Evolutionary conservation across 805 yeast species (phyloP).

Genomic region (Tetrapisispora arboricola): DNA sequence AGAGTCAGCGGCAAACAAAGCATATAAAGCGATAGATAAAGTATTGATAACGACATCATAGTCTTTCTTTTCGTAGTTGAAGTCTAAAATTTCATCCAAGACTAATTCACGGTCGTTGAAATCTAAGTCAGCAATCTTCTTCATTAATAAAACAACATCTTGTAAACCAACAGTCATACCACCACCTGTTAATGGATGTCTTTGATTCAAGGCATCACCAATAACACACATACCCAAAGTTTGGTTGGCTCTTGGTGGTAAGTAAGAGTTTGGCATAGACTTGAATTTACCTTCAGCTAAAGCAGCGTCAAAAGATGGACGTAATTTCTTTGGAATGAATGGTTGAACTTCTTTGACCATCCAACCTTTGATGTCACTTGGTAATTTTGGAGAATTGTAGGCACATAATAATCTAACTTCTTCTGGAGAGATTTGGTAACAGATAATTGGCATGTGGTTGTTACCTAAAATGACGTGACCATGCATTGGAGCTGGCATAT

Average conservation of each 20-base stretch:
- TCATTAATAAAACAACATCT: constrained; percentile 64
- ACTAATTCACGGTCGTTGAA: constrained; percentile 51
- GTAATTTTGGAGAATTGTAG: constrained; percentile 61
- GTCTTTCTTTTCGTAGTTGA: constrained; percentile 69
- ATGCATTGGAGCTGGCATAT: constrained; percentile 60
- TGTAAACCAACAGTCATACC: constrained; percentile 97
- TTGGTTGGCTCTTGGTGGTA: constrained; percentile 65
- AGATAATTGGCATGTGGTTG: constrained; percentile 73
- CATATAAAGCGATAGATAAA: constrained; percentile 79
- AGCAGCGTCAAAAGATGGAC: constrained; percentile 63
- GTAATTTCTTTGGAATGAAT: constrained; percentile 50
- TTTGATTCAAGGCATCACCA: constrained; percentile 94
- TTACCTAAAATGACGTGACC: constrained; percentile 86
- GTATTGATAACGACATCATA: constrained; percentile 82
- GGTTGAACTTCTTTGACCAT: constrained; percentile 53
- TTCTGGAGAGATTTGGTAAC: constrained; percentile 73
- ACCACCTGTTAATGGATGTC: constrained; percentile 98
- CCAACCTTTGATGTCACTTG: constrained; percentile 57
- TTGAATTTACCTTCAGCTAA: constrained; percentile 48
- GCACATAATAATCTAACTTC: constrained; percentile 90
- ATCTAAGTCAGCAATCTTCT: constrained; percentile 29
- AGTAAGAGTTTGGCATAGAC: constrained; percentile 88
- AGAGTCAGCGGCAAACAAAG: constrained; percentile 81
- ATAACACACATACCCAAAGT: constrained; percentile 69
- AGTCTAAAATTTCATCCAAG: constrained; percentile 45